A percentile compares a stretch with the other conserved stretches of the same genome.
Evolutionary conservation across 2,329 filamentous ascomycete species (phyloP).

Genomic region (Botrytis elliptica): DNA sequence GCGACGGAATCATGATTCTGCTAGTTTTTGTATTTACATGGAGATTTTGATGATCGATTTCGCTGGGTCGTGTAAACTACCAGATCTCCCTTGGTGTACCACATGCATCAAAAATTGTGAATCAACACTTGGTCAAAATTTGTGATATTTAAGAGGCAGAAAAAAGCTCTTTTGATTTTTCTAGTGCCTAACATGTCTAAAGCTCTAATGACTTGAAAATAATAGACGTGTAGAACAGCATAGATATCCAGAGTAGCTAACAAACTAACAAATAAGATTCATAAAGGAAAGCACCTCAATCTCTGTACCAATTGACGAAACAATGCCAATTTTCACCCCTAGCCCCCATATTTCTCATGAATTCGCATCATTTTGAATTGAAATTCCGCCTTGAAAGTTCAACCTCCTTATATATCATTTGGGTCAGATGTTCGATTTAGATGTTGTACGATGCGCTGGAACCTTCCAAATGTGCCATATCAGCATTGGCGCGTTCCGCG

Average conservation of each 20-base stretch:
- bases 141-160: background rate
- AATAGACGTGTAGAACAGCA: background rate
- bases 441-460: background rate
- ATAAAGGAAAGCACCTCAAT: background rate
- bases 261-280: background rate
- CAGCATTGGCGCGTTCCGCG: background rate
- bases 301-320: background rate
- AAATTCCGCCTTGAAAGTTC: background rate
- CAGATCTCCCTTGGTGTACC: background rate
- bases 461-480: conserved; percentile 1
- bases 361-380: background rate
- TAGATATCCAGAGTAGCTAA: background rate
- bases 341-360: background rate
- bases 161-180: background rate
- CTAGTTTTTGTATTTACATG: background rate
- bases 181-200: background rate
- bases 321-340: background rate
- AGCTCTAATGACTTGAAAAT: background rate
- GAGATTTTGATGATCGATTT: background rate
- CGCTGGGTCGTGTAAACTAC: rapidly evolving
- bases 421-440: background rate
- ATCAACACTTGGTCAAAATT: background rate
- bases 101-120: background rate
- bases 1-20: background rate
- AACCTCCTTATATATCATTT: background rate